Base-by-base conservation (phyloP, 768 basidiomycete genomes). In the Amanita rimosa region DNA sequence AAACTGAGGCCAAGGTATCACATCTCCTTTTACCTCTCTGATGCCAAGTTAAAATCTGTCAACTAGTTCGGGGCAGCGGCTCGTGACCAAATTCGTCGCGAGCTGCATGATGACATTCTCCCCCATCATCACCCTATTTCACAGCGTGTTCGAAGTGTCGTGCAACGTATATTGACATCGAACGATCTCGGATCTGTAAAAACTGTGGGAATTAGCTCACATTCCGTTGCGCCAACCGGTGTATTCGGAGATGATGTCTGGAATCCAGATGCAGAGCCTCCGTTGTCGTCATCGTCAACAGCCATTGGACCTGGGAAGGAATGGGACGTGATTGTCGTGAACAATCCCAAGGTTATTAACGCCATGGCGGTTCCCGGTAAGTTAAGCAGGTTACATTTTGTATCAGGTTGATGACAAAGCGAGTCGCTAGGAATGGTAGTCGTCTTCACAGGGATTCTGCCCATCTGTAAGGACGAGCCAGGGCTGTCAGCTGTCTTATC, bases 371-470 rank as follows among this genome's bases (percentile, higher is more conserved):
- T 72, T 2, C 84, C 83, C 44, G 86, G 91, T 80, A 48, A 19
- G 60, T 53, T 80, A 48, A 19, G 60, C 52, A 24, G 11, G 11
- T 35, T 10, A 35, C 48, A 13, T 21, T 24, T 6, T 3, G 14
- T 49, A 6, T 38, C 17, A 2, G 14, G 48, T 27, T 13, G 29
- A 29, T 29, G 26, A 21, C 31, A 27, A 22, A 19, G 14, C 34
- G 52, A 24, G 26, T 13, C n/a, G 35, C 24, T 46, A 80, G 85
- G 84, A 1, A 73, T 82, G 44, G 81, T 96, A 46, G 74, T 92
- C 27, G 86, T 97, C 8, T 95, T 88, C 58, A 92, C 90, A 0
- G 93, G 93, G 0, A 89, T 96, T 31, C 62, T 96, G 3, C 88
- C 86, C 0, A 66, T 93, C 5, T 82, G 81, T 40, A 68, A 67